A percentile compares a stretch with the other conserved stretches of the same genome.
These are phyloP conservation scores for Pterothamnion heteromorphum DNA, from an alignment of 31 red algal species.

Conservation along the genomic window DNA sequence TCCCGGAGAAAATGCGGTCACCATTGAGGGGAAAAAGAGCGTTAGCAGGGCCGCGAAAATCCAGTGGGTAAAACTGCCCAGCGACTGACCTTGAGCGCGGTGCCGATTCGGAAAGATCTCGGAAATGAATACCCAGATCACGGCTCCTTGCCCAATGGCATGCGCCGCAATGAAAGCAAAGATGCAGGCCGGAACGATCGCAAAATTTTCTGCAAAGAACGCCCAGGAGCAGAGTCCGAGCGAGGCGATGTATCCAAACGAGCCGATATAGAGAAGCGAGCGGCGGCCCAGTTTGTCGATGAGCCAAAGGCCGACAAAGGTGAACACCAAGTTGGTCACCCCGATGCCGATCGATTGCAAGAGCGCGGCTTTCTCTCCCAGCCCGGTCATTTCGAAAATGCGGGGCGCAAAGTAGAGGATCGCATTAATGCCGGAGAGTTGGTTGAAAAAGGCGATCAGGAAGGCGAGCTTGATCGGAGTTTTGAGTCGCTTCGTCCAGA, in stretches of 20 bases:
- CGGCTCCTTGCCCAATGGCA: constrained; percentile 52
- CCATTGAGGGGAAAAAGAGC: constrained; percentile 27
- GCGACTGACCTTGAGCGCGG: constrained; percentile 48
- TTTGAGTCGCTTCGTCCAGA: neutral
- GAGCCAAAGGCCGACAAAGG: constrained; percentile 23
- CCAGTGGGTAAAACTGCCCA: constrained; percentile 46
- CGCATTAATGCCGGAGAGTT: constrained; percentile 62
- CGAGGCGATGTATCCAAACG: constrained; percentile 14
- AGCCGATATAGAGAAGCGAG: constrained; percentile 35
- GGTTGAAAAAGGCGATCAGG: constrained; percentile 39
- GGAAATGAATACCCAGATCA: constrained; percentile 51
- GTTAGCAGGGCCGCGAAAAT: constrained; percentile 40
- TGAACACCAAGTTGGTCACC: constrained; percentile 50
- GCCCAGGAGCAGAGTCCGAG: constrained; percentile 43
- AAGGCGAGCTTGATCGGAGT: neutral
- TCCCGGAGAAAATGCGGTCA: constrained; percentile 41
- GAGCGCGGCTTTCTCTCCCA: constrained; percentile 34
- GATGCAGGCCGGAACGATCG: constrained; percentile 41
- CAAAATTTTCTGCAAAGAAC: neutral
- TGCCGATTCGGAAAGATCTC: constrained; percentile 56
- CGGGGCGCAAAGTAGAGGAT: constrained; percentile 62
- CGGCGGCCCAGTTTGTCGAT: constrained; percentile 54
- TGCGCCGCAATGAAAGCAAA: constrained; percentile 51
- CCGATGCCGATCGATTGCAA: constrained; percentile 51
- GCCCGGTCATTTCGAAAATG: constrained; percentile 44